Conservation (phyloP, 164 flowering plant genomes). For the Vitis labrusca region DNA sequence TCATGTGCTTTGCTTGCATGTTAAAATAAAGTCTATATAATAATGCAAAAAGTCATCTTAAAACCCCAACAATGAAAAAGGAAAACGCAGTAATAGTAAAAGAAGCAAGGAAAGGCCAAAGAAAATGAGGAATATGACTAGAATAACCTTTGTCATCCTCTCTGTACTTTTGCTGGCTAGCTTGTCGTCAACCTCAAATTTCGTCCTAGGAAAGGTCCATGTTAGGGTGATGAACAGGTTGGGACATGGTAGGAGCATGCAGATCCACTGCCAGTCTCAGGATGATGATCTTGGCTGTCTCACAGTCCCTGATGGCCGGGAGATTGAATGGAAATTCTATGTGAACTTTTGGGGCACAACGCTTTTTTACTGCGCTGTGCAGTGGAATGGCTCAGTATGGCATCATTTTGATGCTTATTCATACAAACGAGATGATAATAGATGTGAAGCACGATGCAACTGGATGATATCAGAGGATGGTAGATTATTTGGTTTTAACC, state of each 20-base stretch:
- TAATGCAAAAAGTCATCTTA: no score
- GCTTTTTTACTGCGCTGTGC: slow-evolving; percentile 20
- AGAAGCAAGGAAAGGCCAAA: background rate
- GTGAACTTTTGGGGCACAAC: slow-evolving; percentile 22
- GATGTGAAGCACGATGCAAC: slow-evolving; percentile 16
- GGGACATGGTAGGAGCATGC: slow-evolving; percentile 11
- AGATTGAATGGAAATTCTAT: slow-evolving; percentile 17
- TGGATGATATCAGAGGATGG: slow-evolving; percentile 20
- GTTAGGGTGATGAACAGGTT: slow-evolving; percentile 19
- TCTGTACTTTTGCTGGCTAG: background rate
- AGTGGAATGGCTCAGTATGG: slow-evolving; percentile 13
- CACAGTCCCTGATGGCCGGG: background rate
- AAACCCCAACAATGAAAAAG: no score
- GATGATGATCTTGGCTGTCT: slow-evolving; percentile 26
- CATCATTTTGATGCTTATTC: slow-evolving; percentile 24
- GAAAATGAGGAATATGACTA: background rate
- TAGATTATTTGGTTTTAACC: slow-evolving; percentile 10
- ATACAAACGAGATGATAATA: background rate
- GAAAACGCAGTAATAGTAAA: no score
- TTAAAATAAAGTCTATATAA: no score
- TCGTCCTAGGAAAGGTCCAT: background rate
- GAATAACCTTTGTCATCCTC: background rate
- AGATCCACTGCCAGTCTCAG: slow-evolving; percentile 22
- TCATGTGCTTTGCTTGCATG: no score
- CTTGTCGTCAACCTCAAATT: background rate